Base-by-base conservation (phyloP, 345 rosid species). In the Hirschfeldia incana region DNA sequence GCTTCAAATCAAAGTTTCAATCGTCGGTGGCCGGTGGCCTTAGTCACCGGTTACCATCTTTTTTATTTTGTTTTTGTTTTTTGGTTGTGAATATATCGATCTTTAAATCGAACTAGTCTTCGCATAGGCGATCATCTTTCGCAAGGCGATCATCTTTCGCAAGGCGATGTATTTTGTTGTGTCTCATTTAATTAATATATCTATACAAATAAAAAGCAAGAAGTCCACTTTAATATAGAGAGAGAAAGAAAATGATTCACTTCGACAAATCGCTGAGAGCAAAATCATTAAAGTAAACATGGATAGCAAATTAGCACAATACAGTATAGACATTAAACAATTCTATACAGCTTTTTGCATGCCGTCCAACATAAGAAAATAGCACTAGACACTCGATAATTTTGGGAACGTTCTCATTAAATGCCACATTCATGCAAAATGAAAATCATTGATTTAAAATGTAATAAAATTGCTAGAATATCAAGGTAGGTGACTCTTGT, bases 401-500 rank as follows among this genome's bases (percentile, higher is more conserved):
- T 29, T 46, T 0, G 46, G 46, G 46, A 2, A 60, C 12, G 69
- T 33, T 27, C 30, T 46, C 63, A 63, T 70, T 51, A n/a, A 79
- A 73, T 32, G 73, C 69, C 61, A 63, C 83, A 69, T 55, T 53
- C 80, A 75, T 69, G 83, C 83, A 75, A 75, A 65, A 57, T 1
- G 6, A 65, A 78, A 80, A 57, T 70, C 70, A 42, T 36, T 3
- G 58, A 64, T 75, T 26, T 32, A 69, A 65, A 62, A 59, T 4
- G 8, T 53, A 63, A 28, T 1, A 4, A 51, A 55, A 58, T 2
- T 6, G 69, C 28, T 57, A 55, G 49, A 49, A 21, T 33, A 12
- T 15, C 6, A 69, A 7, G 75, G 39, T 80, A 65, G 83, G 79
- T 75, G 79, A 69, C 79, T 57, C 72, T 74, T 75, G 79, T 73